These are phyloP conservation scores for Entoloma clypeatum DNA, from an alignment of 1,284 basidiomycete genomes.

Conservation along the genomic window DNA sequence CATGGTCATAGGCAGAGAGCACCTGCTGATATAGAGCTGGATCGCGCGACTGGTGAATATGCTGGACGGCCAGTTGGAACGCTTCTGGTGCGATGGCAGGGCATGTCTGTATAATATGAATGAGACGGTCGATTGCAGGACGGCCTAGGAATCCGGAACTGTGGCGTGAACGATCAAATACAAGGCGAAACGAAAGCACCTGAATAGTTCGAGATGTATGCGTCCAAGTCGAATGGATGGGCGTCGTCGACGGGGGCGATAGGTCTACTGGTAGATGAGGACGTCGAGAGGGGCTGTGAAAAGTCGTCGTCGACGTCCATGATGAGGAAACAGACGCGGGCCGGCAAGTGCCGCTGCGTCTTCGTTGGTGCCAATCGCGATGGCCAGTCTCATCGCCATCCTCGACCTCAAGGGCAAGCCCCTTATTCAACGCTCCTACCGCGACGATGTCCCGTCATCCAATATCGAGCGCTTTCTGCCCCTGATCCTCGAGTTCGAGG, in stretches of 20 bases:
- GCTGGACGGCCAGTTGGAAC: conserved; percentile 56
- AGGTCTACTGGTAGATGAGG: conserved; percentile 17
- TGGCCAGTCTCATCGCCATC: conserved; percentile 79
- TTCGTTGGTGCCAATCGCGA: conserved; percentile 28
- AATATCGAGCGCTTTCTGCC: conserved; percentile 95
- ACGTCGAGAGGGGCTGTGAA: conserved; percentile 17
- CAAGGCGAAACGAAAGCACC: conserved; percentile 34
- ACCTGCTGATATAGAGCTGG: conserved; percentile 53
- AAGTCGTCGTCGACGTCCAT: conserved; percentile 28
- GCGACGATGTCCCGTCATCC: conserved; percentile 90
- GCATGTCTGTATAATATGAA: conserved; percentile 59
- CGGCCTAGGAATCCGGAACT: conserved; percentile 44
- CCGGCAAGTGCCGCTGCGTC: conserved; percentile 1
- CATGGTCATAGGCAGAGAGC: conserved; percentile 55
- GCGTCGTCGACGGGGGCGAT: conserved; percentile 59
- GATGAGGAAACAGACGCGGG: conserved; percentile 1
- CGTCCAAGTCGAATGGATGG: conserved; percentile 78
- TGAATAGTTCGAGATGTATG: conserved; percentile 60
- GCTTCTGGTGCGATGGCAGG: conserved; percentile 69
- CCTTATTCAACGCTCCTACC: conserved; percentile 95
- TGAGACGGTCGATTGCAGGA: conserved; percentile 63
- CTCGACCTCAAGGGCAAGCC: conserved; percentile 99
- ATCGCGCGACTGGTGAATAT: conserved; percentile 62
- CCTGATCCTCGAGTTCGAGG: conserved; percentile 93
- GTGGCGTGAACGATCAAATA: neutral